Percentiles rank a stretch among this genome's conserved stretches.
Conservation (phyloP, 495 filamentous ascomycete species). For the Chaetomium fimeti region DNA sequence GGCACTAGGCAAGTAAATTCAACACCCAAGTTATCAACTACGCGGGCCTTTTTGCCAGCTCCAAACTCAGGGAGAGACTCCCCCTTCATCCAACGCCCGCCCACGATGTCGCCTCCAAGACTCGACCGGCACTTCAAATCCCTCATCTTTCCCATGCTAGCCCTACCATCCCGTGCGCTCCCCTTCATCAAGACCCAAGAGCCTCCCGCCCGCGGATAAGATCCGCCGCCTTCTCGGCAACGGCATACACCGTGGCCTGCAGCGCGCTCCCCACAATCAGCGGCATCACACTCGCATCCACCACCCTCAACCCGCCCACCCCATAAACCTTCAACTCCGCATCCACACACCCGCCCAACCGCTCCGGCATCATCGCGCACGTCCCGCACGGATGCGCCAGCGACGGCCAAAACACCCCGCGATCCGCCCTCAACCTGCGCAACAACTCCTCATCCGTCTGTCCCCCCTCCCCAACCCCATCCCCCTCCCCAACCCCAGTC, state of each 20-base stretch:
- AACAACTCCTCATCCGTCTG: conserved; percentile 46
- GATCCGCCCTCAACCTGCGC: conserved; percentile 21
- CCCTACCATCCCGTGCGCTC: conserved; percentile 1
- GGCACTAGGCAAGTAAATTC: no score
- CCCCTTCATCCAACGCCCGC: no score
- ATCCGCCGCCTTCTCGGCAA: conserved; percentile 33
- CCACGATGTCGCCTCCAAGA: no score
- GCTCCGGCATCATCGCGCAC: conserved; percentile 44
- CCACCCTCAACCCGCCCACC: conserved; percentile 46
- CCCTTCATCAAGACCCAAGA: conserved; percentile 12
- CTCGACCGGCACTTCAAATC: no score
- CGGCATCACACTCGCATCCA: conserved; percentile 33
- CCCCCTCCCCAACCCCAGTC: no score
- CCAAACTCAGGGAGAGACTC: no score
- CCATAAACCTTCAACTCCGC: conserved; percentile 54
- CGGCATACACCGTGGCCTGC: conserved; percentile 38
- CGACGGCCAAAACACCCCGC: conserved; percentile 17
- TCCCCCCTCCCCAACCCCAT: conserved; percentile 37
- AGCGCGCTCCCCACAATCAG: conserved; percentile 33
- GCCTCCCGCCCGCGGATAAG: not conserved
- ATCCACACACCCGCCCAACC: conserved; percentile 50
- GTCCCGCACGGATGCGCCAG: conserved; percentile 38
- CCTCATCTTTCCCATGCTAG: no score
- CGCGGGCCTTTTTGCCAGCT: no score
- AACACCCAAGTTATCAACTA: no score